Conservation (phyloP, 441 rosid genomes). For the Adansonia grandidieri region DNA sequence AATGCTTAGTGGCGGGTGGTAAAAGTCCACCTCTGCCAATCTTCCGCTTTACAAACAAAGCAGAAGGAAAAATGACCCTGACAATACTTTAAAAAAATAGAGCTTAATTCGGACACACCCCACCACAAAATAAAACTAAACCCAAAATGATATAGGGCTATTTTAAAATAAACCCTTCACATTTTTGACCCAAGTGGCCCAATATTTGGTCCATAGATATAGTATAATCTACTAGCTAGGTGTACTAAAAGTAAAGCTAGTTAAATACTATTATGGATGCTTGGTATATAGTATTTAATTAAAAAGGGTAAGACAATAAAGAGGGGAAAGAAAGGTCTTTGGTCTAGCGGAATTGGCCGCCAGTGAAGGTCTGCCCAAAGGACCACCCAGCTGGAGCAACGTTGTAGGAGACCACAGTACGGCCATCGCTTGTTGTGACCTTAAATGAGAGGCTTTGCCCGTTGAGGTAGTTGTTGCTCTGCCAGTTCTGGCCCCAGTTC, state of each 20-base stretch:
- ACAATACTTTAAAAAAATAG: neutral
- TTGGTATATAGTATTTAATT: neutral
- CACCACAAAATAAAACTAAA: conserved; percentile 3
- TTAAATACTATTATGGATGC: neutral
- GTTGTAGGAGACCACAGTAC: conserved; percentile 53
- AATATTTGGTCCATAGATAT: conserved; percentile 3
- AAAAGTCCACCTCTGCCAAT: conserved; percentile 55
- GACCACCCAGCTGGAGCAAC: conserved; percentile 63
- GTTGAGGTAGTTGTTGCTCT: conserved; percentile 63
- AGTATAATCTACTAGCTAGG: conserved; percentile 12
- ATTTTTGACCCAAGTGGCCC: conserved; percentile 25
- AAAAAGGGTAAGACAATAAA: conserved; percentile 7
- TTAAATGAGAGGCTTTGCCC: conserved; percentile 75
- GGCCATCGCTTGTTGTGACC: conserved; percentile 70
- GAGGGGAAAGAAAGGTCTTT: neutral
- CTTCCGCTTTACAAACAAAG: conserved; percentile 11
- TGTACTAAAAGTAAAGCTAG: conserved; percentile 23
- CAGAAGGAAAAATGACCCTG: conserved; percentile 12
- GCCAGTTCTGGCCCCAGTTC: conserved; percentile 88
- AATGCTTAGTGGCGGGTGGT: conserved; percentile 51
- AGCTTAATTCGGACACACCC: neutral
- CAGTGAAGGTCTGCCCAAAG: conserved; percentile 78
- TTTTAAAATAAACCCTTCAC: conserved; percentile 43
- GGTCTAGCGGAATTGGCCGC: conserved; percentile 66
- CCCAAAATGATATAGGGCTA: conserved; percentile 34